phyloP scores from a whole-genome alignment of 208 protist species.

The Leishmania gerbilli region DNA sequence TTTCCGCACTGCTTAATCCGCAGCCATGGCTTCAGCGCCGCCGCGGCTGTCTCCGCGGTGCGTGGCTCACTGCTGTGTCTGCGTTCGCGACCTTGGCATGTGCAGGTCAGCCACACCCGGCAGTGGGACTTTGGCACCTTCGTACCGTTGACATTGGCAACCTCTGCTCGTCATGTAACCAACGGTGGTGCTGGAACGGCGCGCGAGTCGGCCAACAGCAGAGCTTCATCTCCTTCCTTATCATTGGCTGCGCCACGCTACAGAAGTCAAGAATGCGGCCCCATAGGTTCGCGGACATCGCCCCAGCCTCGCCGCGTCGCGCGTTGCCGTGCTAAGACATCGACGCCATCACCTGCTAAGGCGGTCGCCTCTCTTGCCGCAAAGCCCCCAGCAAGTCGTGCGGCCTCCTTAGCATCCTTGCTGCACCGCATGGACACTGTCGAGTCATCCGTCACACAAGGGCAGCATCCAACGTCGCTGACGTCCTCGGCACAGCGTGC shows the following conservation, averaged over 20 bases:
- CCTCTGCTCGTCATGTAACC: not conserved
- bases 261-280: not conserved
- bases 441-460: not conserved
- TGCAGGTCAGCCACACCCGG: not conserved
- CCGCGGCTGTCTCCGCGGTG: not conserved
- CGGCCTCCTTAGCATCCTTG: not conserved
- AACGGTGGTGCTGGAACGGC: not conserved
- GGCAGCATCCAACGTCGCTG: not conserved
- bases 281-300: not conserved
- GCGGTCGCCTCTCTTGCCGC: not conserved
- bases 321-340: not conserved
- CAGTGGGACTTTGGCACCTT: not conserved
- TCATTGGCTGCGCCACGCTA: constrained; percentile 1
- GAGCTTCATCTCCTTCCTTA: not conserved
- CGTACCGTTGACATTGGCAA: not conserved
- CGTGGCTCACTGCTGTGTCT: not conserved
- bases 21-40: not conserved
- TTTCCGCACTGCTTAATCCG: not conserved
- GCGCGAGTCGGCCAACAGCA: not conserved
- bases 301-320: constrained; percentile 2
- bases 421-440: not conserved
- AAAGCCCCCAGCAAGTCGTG: not conserved
- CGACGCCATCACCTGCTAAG: not conserved
- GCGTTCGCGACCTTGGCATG: not conserved
- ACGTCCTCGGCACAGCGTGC: not conserved